Evolutionary conservation across 2,329 filamentous ascomycete species (phyloP).

Genomic region (Coniella vitis): DNA sequence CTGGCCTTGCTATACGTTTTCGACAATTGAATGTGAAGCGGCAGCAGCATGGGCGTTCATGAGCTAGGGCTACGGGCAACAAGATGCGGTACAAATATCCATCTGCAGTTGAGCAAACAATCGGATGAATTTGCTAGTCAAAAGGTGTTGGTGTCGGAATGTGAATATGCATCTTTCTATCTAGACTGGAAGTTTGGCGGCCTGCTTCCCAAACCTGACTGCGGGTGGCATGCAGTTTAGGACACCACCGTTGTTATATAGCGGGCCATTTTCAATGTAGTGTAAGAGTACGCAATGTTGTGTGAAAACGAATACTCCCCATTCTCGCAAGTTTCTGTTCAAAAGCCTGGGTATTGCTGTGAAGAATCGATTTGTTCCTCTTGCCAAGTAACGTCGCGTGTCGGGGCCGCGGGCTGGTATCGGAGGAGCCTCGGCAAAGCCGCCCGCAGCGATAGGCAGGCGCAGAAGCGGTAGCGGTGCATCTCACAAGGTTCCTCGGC

Average conservation of each 20-base stretch:
- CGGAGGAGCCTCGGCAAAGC: constrained; percentile 6
- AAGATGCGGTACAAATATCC: no score
- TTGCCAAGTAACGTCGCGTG: background rate
- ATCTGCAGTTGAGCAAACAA: no score
- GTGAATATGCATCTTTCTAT: background rate
- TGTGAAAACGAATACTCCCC: constrained; percentile 1
- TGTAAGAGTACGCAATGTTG: constrained; percentile 8
- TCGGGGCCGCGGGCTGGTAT: background rate
- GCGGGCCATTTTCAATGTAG: constrained; percentile 3
- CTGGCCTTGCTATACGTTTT: no score
- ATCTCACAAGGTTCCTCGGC: background rate
- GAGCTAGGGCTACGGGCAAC: no score
- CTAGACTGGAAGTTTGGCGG: background rate
- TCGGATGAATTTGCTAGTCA: no score
- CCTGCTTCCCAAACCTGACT: background rate
- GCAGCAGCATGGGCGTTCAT: no score
- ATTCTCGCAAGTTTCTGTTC: background rate
- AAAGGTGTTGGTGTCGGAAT: background rate
- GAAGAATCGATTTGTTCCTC: no score
- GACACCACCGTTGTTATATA: background rate
- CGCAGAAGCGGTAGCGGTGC: background rate
- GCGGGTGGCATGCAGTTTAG: background rate
- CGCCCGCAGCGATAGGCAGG: background rate
- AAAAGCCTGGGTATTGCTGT: no score
- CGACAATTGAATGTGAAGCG: no score